Base-by-base conservation (phyloP, 495 filamentous ascomycete genomes). In the Xylaria cubensis region DNA sequence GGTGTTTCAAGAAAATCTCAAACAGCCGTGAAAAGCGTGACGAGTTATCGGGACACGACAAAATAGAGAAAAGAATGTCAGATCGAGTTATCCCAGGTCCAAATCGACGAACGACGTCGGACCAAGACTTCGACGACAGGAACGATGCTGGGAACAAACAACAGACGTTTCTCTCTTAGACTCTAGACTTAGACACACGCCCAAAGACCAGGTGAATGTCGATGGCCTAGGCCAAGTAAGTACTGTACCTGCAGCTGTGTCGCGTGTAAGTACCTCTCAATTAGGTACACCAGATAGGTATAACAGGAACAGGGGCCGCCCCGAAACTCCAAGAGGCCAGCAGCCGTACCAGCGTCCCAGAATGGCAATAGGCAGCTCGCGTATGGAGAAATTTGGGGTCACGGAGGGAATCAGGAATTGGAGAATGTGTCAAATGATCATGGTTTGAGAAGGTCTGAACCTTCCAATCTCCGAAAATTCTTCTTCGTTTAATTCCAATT, bases 1-100 rank as follows among this genome's bases (percentile, higher is more conserved):
- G 74, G 64, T 70, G 77, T 77, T 75, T 77, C 75, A 73, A 72
- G 64, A 68, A 71, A 68, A 71, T 69, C 72, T 68, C 74, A 71
- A 73, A 77, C 58, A 39, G 44, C 46, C 8, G 48, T 24, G 19
- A 51, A 6, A 53, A 41, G 19, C 8, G 29, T 29, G 39, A 29
- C 36, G 12, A 39, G 48, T 26, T 41, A 63, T 15, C 12, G 10
- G n/a, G 15, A 44, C 34, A 26, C 0, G 26, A 44, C 26, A 12
- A 56, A 29, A 7, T 39, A 39, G 36, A 39, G 36, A 39, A 8
- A 39, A 39, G 36, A 8, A 39, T 39, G 36, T 39, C 6, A 39
- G 36, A 39, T 39, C 36, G 36, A 39, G 36, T 26, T n/a, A 17
- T 64, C 50, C 48, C 48, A 55, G 44, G 19, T 21, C 65, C 50